These are phyloP conservation scores for Novymonas esmeraldas DNA, from an alignment of 208 protist genomes.

Conservation along the genomic window DNA sequence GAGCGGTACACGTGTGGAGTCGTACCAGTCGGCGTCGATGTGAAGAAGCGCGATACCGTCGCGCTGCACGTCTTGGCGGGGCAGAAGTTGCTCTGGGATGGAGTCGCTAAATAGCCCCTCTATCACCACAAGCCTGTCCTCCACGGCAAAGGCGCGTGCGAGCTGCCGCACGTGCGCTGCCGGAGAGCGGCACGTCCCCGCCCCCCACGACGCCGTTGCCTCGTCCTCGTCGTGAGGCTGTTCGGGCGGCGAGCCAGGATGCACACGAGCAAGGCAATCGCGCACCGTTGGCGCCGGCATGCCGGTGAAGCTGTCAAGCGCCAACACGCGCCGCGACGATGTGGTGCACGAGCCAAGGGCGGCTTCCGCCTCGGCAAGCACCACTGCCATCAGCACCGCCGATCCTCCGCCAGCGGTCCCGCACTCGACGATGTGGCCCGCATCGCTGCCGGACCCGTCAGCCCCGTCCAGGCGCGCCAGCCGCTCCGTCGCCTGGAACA, in stretches of 20 bases:
- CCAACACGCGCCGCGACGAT: constrained; percentile 47
- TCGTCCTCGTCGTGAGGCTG: background rate
- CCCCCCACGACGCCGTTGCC: constrained; percentile 50
- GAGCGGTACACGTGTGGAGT: constrained; percentile 59
- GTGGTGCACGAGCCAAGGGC: background rate
- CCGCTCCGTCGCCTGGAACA: constrained; percentile 40
- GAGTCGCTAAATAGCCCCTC: constrained; percentile 58
- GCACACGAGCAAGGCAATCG: constrained; percentile 23
- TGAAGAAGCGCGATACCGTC: constrained; percentile 64
- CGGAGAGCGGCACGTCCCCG: constrained; percentile 62
- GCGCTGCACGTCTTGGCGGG: constrained; percentile 16
- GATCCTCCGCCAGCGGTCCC: constrained; percentile 72
- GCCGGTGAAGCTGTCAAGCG: constrained; percentile 71
- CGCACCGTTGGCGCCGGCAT: constrained; percentile 63
- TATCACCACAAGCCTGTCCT: constrained; percentile 51
- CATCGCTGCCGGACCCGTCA: background rate
- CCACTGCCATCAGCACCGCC: constrained; percentile 71
- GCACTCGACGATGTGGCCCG: constrained; percentile 71
- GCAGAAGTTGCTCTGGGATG: constrained; percentile 47
- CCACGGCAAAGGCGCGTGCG: constrained; percentile 63
- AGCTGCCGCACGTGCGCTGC: constrained; percentile 43
- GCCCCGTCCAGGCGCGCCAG: constrained; percentile 14
- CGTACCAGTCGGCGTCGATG: constrained; percentile 85
- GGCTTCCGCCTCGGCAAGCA: constrained; percentile 31
- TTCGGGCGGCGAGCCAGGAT: background rate